These are phyloP conservation scores for Butyriboletus appendiculatus DNA, from an alignment of 1,284 basidiomycete species.

Conservation along the genomic window DNA sequence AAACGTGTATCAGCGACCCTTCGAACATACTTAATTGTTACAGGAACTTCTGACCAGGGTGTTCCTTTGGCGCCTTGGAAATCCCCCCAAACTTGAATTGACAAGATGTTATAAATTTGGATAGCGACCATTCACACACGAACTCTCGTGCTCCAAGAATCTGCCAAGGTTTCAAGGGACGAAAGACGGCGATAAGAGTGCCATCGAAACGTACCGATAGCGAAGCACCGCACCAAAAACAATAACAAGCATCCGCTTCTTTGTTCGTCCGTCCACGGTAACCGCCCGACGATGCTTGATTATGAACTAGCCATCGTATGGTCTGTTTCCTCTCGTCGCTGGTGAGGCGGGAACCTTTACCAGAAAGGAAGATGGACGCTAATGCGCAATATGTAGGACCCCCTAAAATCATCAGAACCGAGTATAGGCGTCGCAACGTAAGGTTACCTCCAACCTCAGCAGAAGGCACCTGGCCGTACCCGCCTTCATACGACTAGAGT, in stretches of 20 bases:
- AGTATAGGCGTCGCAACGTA: neutral
- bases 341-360: constrained; percentile 38
- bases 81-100: constrained; percentile 89
- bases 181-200: neutral
- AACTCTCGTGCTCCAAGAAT: constrained; percentile 60
- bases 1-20: constrained; percentile 6
- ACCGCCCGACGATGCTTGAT: constrained; percentile 69
- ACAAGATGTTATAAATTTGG: constrained; percentile 66
- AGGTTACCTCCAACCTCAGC: constrained; percentile 82
- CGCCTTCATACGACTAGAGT: constrained; percentile 86
- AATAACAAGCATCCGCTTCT: constrained; percentile 88
- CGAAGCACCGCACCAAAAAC: constrained; percentile 90
- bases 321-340: constrained; percentile 50
- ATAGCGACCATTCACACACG: constrained; percentile 57
- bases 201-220: constrained; percentile 53
- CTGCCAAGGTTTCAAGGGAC: constrained; percentile 38
- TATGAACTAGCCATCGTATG: constrained; percentile 76
- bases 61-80: constrained; percentile 76
- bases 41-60: constrained; percentile 56
- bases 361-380: constrained; percentile 69
- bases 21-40: neutral
- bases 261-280: constrained; percentile 89
- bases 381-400: constrained; percentile 94
- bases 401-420: constrained; percentile 46
- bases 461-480: constrained; percentile 80